Conservation (phyloP, 306 rosid genomes). For the Phaseolus lunatus region DNA sequence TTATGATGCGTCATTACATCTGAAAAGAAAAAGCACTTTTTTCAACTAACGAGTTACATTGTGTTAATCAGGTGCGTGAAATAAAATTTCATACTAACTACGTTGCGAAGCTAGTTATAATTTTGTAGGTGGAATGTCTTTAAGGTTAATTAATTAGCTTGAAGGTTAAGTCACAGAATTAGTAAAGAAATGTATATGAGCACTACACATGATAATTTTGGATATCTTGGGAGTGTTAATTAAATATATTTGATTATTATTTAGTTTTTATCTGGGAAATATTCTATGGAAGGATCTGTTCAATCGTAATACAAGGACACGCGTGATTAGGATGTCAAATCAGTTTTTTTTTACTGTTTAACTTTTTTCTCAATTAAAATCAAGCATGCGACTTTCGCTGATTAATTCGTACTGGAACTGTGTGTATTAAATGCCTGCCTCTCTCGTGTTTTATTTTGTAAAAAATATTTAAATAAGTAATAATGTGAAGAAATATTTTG, state of each 20-base stretch:
- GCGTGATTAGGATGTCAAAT: background rate
- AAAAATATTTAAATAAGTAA: no score
- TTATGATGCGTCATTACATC: background rate
- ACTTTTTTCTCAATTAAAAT: background rate
- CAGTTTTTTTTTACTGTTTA: background rate
- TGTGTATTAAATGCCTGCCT: no score
- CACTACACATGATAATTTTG: background rate
- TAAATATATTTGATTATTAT: background rate
- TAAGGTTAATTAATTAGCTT: constrained; percentile 28
- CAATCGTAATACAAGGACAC: background rate
- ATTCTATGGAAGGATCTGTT: background rate
- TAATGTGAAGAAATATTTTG: no score
- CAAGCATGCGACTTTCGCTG: background rate
- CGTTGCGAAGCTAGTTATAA: background rate
- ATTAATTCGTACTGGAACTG: no score
- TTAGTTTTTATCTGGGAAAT: background rate
- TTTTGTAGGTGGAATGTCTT: constrained; percentile 19
- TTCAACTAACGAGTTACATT: background rate
- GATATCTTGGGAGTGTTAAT: background rate
- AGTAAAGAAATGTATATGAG: background rate
- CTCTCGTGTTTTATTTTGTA: no score
- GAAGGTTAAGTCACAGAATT: background rate
- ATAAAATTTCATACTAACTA: constrained; percentile 23
- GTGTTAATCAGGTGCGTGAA: background rate
- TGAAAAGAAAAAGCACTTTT: background rate